Base-by-base conservation (phyloP, 2,329 filamentous ascomycete genomes). In the Metarhizium album region DNA sequence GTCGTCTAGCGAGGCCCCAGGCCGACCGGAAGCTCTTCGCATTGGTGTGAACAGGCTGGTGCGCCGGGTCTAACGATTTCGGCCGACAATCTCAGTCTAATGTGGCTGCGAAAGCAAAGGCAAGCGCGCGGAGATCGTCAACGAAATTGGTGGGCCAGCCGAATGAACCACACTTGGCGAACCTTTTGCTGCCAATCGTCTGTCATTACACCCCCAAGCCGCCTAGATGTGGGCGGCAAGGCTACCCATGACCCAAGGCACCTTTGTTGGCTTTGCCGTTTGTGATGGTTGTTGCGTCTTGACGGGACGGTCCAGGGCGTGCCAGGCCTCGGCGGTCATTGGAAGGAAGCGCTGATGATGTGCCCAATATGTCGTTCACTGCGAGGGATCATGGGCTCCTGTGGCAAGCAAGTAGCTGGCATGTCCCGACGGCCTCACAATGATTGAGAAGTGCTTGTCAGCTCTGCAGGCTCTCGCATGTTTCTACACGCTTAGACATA, bases 161-260 rank as follows among this genome's bases (percentile, higher is more conserved):
- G 43, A 23, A 33, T 24, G 40, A 22, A 40, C 45, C 45, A 20
- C 23, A 31, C 35, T 46, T 49, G 42, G 48, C 46, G 48, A 33
- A 46, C 45, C 49, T 49, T 49, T 13, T 51, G 16, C 48, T 35
- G 29, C 46, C 48, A 53, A 51, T 51, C 40, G 37, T 18, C 11
- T n/a, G 29, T 33, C 14, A 13, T 11, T 23, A 27, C 13, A n/a
- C 31, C 46, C 42, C 50, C 31, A 40, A 40, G n/a, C 20, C 37
- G 37, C n/a, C 37, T 20, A 18, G 18, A 40, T 3, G 37, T 40
- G 37, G 37, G 37, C 37, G 18, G 5, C 37, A 18, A 18, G 37
- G 37, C 11, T 40, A 8, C 33, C 11, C 38, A 48, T 40, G 40
- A 11, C 22, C 6, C 37, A 48, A 14, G 45, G 43, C 18, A 42